Evolutionary conservation across 768 basidiomycete genomes (phyloP).

Genomic region (Gymnopilus junonius): DNA sequence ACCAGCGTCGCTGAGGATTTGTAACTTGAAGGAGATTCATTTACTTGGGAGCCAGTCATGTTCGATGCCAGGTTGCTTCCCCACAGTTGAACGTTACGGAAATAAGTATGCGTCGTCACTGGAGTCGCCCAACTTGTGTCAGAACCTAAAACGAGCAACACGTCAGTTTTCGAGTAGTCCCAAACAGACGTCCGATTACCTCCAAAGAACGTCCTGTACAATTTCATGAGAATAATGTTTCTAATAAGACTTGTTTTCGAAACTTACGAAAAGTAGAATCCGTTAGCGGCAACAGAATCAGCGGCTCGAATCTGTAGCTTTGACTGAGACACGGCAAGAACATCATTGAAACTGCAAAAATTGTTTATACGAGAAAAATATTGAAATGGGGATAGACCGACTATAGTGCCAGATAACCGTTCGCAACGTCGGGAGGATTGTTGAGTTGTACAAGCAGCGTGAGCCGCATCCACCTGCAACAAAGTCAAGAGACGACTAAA

Average conservation of each 20-base stretch:
- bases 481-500: not conserved
- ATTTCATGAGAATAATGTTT: conserved; percentile 1
- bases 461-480: conserved; percentile 66
- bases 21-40: conserved; percentile 22
- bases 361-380: not conserved
- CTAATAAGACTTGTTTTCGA: not conserved
- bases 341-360: conserved; percentile 68
- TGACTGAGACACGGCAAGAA: conserved; percentile 59
- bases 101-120: conserved; percentile 70
- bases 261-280: conserved; percentile 79
- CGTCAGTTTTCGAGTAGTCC: not conserved
- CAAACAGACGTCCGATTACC: conserved; percentile 39
- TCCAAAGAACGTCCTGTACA: conserved; percentile 78
- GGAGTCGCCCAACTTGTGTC: conserved; percentile 78
- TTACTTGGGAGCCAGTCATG: conserved; percentile 39
- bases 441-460: conserved; percentile 83
- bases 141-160: conserved; percentile 43
- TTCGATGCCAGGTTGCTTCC: conserved; percentile 57
- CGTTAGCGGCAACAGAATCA: conserved; percentile 57
- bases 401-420: conserved; percentile 76
- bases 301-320: conserved; percentile 68
- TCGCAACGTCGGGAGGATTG: conserved; percentile 65
- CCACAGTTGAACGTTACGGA: conserved; percentile 73
- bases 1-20: conserved; percentile 18
- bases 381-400: conserved; percentile 37